phyloP scores from a whole-genome alignment of 805 yeast species.

The Sugiyamaella floridensis region DNA sequence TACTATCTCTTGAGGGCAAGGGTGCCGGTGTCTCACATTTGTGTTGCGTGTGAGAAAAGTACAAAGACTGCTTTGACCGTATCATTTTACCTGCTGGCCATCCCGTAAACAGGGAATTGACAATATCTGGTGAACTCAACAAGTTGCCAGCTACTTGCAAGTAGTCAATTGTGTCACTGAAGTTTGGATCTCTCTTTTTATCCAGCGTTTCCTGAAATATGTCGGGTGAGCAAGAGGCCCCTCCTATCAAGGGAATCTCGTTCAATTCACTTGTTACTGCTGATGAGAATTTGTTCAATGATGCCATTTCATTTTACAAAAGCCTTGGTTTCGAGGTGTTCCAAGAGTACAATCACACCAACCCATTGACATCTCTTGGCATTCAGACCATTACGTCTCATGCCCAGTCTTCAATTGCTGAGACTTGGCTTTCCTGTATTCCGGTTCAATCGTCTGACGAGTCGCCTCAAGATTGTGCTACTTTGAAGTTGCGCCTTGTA shows the following conservation, averaged over 20 bases:
- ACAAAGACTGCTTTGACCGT: neutral
- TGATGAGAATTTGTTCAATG: constrained; percentile 36
- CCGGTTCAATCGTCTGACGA: neutral
- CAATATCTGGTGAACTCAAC: neutral
- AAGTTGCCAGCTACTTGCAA: neutral
- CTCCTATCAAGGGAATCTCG: constrained; percentile 18
- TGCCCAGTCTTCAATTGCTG: constrained; percentile 21
- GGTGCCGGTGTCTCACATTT: too few species aligned
- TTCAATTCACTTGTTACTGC: constrained; percentile 43
- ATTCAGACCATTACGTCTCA: constrained; percentile 22
- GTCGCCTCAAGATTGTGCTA: constrained; percentile 20
- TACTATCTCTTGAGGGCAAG: too few species aligned
- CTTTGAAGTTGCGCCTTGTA: constrained; percentile 28
- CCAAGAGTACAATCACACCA: constrained; percentile 31
- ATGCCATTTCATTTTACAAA: constrained; percentile 53
- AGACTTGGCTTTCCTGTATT: too few species aligned
- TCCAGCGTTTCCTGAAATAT: too few species aligned
- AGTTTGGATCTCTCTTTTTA: neutral
- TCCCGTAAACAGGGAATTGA: neutral
- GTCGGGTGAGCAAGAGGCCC: neutral
- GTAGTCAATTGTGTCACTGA: neutral
- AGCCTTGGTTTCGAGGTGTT: constrained; percentile 36
- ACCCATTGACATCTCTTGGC: constrained; percentile 21
- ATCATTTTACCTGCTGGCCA: neutral
- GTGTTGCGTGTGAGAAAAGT: too few species aligned